These are phyloP conservation scores for Carex myosuroides DNA, from an alignment of 176 grass and related monocot species.

Conservation along the genomic window DNA sequence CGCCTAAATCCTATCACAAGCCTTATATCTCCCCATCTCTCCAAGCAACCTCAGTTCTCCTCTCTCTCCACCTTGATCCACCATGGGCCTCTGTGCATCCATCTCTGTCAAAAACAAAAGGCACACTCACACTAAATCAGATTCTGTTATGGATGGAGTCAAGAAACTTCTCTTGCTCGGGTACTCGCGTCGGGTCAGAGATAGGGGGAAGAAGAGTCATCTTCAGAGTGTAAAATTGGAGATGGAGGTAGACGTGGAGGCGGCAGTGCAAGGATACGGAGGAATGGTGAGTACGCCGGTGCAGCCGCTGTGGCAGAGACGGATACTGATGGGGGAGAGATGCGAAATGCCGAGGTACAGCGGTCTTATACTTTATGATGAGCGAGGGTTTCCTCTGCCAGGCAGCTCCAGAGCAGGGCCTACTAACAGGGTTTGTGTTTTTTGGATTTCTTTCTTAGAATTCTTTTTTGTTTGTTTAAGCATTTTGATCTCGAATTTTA, in stretches of 20 bases:
- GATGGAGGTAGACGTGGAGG: background rate
- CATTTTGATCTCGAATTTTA: background rate
- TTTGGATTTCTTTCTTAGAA: background rate
- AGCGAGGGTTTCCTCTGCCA: conserved; percentile 22
- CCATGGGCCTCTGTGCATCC: conserved; percentile 8
- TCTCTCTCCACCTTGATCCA: background rate
- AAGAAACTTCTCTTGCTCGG: background rate
- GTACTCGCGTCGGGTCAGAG: background rate
- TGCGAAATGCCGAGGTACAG: conserved; percentile 44
- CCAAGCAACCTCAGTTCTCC: background rate
- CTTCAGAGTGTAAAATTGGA: conserved; percentile 5
- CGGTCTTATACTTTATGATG: conserved; percentile 44
- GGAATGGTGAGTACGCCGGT: background rate
- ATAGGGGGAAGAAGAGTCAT: background rate
- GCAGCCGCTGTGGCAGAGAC: conserved; percentile 34
- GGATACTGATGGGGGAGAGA: conserved; percentile 41
- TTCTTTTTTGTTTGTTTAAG: background rate
- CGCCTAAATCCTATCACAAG: background rate
- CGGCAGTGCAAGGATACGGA: background rate
- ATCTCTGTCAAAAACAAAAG: background rate
- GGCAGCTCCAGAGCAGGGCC: background rate
- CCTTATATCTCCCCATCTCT: background rate
- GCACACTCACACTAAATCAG: background rate
- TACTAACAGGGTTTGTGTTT: conserved; percentile 12
- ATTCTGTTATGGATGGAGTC: background rate